Conservation (phyloP, 148 eudicot genomes). For the Camellia sinensis region DNA sequence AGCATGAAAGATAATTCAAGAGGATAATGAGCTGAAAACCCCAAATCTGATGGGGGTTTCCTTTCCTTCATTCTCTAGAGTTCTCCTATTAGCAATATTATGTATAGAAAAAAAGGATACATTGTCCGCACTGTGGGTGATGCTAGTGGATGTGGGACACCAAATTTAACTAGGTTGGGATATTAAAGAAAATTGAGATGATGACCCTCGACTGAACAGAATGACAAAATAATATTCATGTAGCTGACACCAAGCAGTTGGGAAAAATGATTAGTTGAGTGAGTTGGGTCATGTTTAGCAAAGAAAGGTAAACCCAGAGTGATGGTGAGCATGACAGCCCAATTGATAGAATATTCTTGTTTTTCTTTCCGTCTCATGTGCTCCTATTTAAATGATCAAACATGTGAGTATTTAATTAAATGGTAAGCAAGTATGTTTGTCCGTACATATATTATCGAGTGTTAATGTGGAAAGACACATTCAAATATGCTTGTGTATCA, state of each 20-base stretch:
- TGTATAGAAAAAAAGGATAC: background rate
- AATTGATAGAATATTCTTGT: background rate
- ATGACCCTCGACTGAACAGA: background rate
- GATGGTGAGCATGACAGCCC: conserved; percentile 2
- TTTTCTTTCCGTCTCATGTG: background rate
- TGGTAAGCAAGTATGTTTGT: background rate
- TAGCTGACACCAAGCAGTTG: background rate
- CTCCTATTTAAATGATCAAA: background rate
- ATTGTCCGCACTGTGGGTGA: background rate
- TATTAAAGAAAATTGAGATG: background rate
- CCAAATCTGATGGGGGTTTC: background rate
- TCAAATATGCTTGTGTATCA: background rate
- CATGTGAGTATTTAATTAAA: background rate
- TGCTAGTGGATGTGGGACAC: background rate
- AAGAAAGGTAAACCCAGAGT: background rate
- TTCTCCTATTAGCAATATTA: background rate
- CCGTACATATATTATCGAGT: background rate
- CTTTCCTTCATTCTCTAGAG: background rate
- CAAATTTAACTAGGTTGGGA: background rate
- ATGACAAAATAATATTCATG: background rate
- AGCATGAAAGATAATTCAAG: conserved; percentile 1
- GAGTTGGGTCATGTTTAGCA: background rate
- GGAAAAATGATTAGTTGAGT: background rate
- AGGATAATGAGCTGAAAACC: background rate
- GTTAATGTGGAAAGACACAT: background rate